These are phyloP conservation scores for Porphyrellus cyaneotinctus DNA, from an alignment of 768 basidiomycete genomes.

Conservation along the genomic window DNA sequence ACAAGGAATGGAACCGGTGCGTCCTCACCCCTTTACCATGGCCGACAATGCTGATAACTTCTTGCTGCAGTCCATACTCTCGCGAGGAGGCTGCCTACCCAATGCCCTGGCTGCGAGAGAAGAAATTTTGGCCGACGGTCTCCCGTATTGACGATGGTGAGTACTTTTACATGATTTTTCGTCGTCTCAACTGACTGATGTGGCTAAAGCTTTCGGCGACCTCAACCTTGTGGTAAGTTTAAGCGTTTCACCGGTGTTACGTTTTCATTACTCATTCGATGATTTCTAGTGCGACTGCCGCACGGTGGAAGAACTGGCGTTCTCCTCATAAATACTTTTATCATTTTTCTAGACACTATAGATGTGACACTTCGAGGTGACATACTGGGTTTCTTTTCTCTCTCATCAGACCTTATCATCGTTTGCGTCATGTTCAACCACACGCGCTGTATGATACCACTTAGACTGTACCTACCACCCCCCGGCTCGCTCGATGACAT, in stretches of 20 bases:
- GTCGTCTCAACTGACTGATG: conserved; percentile 1
- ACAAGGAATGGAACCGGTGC: conserved; percentile 83
- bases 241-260: neutral
- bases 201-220: conserved; percentile 78
- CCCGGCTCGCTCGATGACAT: conserved; percentile 12
- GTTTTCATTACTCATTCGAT: conserved; percentile 8
- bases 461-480: conserved; percentile 22
- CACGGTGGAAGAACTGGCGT: conserved; percentile 72
- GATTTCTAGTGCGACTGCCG: conserved; percentile 73
- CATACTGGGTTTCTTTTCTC: conserved; percentile 43
- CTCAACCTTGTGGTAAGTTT: conserved; percentile 77
- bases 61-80: conserved; percentile 69
- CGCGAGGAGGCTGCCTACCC: conserved; percentile 91
- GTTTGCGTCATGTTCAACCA: conserved; percentile 62
- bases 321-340: conserved; percentile 13
- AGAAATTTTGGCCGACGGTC: conserved; percentile 97
- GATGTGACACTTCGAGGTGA: conserved; percentile 20
- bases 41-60: conserved; percentile 3
- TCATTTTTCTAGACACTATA: conserved; percentile 22
- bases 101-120: conserved; percentile 71
- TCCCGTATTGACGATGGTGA: conserved; percentile 90
- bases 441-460: conserved; percentile 38
- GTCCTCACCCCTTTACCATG: conserved; percentile 16
- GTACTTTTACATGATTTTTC: conserved; percentile 20
- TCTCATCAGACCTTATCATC: conserved; percentile 39